phyloP scores from a whole-genome alignment of 805 yeast genomes.

The Myxozyma neglecta region DNA sequence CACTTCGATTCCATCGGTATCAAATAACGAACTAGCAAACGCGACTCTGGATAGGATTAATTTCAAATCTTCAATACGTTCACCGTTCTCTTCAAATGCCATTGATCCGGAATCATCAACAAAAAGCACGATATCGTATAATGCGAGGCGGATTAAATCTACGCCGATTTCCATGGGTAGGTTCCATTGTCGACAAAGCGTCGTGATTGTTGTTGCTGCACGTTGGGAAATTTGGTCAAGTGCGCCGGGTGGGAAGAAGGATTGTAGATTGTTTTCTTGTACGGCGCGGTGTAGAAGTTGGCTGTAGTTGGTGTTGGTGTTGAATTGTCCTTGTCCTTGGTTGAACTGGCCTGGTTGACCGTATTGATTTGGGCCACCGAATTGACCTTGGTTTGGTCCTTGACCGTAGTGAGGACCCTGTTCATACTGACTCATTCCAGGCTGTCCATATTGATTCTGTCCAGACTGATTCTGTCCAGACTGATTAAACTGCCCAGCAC shows the following conservation, averaged over 20 bases:
- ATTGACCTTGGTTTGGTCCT: background rate
- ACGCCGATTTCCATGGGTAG: constrained; percentile 38
- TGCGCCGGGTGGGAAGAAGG: constrained; percentile 37
- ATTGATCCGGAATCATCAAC: constrained; percentile 42
- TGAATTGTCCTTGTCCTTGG: constrained; percentile 7
- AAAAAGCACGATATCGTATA: constrained; percentile 38
- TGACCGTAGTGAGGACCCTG: background rate
- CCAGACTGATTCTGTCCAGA: background rate
- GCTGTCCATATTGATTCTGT: constrained; percentile 1
- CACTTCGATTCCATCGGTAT: constrained; percentile 38
- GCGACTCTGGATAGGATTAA: constrained; percentile 36
- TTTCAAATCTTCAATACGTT: constrained; percentile 39
- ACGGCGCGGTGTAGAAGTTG: constrained; percentile 33
- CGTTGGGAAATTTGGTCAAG: constrained; percentile 36
- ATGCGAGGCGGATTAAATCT: constrained; percentile 37
- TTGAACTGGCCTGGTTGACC: constrained; percentile 1
- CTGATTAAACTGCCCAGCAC: too few species aligned
- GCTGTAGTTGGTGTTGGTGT: constrained; percentile 20
- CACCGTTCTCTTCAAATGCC: constrained; percentile 40
- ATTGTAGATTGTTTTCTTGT: constrained; percentile 35
- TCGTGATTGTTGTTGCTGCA: constrained; percentile 27
- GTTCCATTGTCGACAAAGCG: constrained; percentile 34
- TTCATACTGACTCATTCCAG: constrained; percentile 4
- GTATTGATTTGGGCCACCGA: constrained; percentile 6
- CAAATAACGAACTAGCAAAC: constrained; percentile 37